These are phyloP conservation scores for Ustilago sp. DNA, from an alignment of 1,284 basidiomycete species.

Conservation along the genomic window DNA sequence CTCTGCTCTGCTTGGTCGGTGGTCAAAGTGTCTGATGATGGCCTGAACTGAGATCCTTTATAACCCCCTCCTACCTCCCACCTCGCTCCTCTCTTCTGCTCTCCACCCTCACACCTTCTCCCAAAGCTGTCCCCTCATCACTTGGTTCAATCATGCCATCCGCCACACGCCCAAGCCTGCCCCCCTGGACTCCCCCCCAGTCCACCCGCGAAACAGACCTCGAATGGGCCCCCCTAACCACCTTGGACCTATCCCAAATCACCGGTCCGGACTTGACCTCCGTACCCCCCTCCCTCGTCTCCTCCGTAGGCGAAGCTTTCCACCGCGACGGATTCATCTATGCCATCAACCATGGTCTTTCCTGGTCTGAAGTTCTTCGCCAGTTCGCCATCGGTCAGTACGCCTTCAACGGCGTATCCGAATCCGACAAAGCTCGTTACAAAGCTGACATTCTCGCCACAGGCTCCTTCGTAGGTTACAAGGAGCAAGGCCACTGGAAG, in stretches of 20 bases:
- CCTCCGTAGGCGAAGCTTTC: constrained; percentile 62
- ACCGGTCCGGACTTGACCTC: constrained; percentile 59
- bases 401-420: constrained; percentile 60
- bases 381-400: constrained; percentile 68
- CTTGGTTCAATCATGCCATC: constrained; percentile 13
- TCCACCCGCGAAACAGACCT: constrained; percentile 57
- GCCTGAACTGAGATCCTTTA: not conserved
- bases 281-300: constrained; percentile 57
- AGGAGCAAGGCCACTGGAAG: constrained; percentile 71
- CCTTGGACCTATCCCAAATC: constrained; percentile 64
- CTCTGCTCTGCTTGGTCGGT: constrained; percentile 5
- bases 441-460: constrained; percentile 62
- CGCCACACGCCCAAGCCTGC: constrained; percentile 22
- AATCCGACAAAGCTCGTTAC: constrained; percentile 62
- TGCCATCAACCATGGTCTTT: constrained; percentile 66
- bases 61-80: not conserved
- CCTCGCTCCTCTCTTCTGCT: not conserved
- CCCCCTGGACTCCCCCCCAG: constrained; percentile 60
- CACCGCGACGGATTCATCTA: constrained; percentile 66
- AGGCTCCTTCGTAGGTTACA: constrained; percentile 70
- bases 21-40: not conserved
- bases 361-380: constrained; percentile 61
- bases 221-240: constrained; percentile 66
- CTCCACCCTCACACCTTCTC: not conserved
- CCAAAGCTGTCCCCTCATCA: not conserved